Base-by-base conservation (phyloP, 176 grass and related monocot species). In the Alloteropsis semialata region DNA sequence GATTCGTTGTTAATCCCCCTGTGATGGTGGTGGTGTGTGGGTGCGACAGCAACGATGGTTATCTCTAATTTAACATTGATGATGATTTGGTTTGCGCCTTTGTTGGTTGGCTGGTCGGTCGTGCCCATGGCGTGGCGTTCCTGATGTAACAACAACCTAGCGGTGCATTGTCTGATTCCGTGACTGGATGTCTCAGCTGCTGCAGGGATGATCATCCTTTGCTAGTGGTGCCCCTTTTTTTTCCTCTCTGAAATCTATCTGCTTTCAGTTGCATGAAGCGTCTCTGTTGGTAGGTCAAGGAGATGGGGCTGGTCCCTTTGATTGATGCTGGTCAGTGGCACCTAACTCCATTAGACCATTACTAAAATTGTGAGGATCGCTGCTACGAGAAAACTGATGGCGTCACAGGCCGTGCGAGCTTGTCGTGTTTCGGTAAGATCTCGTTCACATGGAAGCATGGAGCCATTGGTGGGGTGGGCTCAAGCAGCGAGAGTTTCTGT, bases 101-200 rank as follows among this genome's bases (percentile, higher is more conserved):
- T 29, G 81, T 73, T 77, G 69, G 60, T 77, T 71, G 39, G 84
- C 12, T 15, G 86, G 54, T 72, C 78, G 75, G 84, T 82, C 54
- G 85, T 84, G 87, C 51, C 81, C 78, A 41, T 83, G 87, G 84
- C 41, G n/a, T 61, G 58, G 58, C 58, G 58, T 72, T 28, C 69
- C 93, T 95, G 84, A 90, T 92, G 89, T 91, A 91, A 91, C 81
- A 58, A 63, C 78, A 80, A 74, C 83, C 65, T 63, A 82, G 78
- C 50, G 76, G 72, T 75, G 84, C 51, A 68, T 87, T 73, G 80
- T 89, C 87, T 86, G 84, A 78, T 73, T 87, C 78, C 75, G 55
- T 79, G 83, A 88, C 70, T 82, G 64, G 75, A 84, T 94, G 76
- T 86, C 74, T 77, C 78, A 86, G 83, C 88, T 82, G 83, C 87